Conservation (phyloP, 2,329 filamentous ascomycete species). For the Karstenula rhodostoma region DNA sequence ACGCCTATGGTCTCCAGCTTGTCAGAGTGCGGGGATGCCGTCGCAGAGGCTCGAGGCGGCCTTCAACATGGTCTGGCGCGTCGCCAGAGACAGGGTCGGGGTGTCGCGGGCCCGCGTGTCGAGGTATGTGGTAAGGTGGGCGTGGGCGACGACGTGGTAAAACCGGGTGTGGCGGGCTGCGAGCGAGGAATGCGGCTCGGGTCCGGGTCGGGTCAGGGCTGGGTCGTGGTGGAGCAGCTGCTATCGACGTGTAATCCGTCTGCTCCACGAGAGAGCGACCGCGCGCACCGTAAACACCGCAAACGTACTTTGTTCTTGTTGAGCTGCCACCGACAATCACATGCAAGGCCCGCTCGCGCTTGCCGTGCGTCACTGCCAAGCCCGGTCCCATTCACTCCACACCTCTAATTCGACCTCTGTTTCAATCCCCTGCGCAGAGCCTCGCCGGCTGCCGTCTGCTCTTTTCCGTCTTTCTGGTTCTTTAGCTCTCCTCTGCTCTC, state of each 20-base stretch:
- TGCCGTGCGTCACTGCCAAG: constrained; percentile 16
- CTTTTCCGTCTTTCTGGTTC: background rate
- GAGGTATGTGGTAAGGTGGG: constrained; percentile 4
- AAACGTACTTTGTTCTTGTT: constrained; percentile 13
- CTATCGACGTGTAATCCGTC: constrained; percentile 6
- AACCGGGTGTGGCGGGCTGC: background rate
- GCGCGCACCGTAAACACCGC: constrained; percentile 10
- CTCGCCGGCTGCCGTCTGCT: background rate
- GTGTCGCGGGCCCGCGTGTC: constrained; percentile 2
- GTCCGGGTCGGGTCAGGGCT: constrained; percentile 3
- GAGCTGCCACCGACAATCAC: constrained; percentile 13
- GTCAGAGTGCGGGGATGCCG: constrained; percentile 20
- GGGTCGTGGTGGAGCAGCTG: background rate
- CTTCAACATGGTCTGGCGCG: constrained; percentile 16
- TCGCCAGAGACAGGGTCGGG: constrained; percentile 4
- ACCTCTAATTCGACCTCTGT: constrained; percentile 17
- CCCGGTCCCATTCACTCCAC: constrained; percentile 16
- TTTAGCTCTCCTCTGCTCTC: too few species aligned
- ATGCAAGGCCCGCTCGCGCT: constrained; percentile 12
- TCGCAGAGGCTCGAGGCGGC: background rate
- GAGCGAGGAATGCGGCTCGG: background rate
- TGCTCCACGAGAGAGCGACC: background rate
- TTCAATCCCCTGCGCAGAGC: background rate
- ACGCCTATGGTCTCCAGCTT: constrained; percentile 41
- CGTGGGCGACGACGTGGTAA: constrained; percentile 2